Percentiles rank a stretch among this genome's conserved stretches.
Evolutionary conservation across 2,329 filamentous ascomycete species (phyloP).

Genomic region (Allantophomopsis cytisporea): DNA sequence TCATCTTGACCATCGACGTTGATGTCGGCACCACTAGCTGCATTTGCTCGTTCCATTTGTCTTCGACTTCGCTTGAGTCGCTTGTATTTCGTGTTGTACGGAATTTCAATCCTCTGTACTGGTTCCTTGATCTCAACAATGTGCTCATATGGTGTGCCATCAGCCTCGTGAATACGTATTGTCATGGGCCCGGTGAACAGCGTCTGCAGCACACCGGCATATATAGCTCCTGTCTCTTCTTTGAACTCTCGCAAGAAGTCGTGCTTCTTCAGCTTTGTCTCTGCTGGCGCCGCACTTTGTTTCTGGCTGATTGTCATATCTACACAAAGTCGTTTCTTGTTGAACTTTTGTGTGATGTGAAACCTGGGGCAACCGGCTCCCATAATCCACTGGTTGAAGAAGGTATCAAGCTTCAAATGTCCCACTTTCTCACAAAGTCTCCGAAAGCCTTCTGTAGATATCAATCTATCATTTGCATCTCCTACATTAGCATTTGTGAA

Average conservation of each 20-base stretch:
- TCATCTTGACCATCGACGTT: constrained; percentile 59
- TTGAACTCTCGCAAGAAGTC: constrained; percentile 78
- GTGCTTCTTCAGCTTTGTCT: constrained; percentile 46
- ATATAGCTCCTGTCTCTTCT: constrained; percentile 59
- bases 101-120: constrained; percentile 78
- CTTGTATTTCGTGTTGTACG: constrained; percentile 99
- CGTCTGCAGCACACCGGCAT: constrained; percentile 56
- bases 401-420: constrained; percentile 69
- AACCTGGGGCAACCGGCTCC: constrained; percentile 84
- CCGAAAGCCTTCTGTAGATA: constrained; percentile 62
- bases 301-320: constrained; percentile 80
- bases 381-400: constrained; percentile 89
- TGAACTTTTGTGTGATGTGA: constrained; percentile 77
- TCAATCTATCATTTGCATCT: constrained; percentile 56
- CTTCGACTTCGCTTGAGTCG: constrained; percentile 78
- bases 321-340: constrained; percentile 93
- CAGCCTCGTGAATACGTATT: constrained; percentile 92
- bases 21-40: constrained; percentile 47
- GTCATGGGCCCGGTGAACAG: constrained; percentile 95
- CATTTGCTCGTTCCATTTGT: constrained; percentile 64
- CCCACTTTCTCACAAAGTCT: constrained; percentile 78
- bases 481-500: constrained; percentile 79
- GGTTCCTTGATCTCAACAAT: constrained; percentile 91
- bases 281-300: constrained; percentile 33
- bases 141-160: constrained; percentile 95